Conservation (phyloP, 2,329 filamentous ascomycete species). For the Arthrobotrys musiformis region DNA sequence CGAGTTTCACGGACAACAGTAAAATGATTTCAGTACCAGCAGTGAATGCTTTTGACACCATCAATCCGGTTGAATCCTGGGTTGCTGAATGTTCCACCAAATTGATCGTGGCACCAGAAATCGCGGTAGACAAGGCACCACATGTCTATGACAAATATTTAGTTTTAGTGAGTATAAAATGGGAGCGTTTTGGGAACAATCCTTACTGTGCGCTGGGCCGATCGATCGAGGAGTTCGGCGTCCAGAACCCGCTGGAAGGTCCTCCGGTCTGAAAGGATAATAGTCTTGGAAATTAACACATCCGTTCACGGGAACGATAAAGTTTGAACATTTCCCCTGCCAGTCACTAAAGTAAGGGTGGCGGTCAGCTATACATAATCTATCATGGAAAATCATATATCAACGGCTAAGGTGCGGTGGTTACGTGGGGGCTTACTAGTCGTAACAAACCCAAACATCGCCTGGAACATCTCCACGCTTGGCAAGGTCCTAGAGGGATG, state of each 20-base stretch:
- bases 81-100: conserved; percentile 4
- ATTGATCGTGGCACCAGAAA: conserved; percentile 16
- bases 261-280: conserved; percentile 18
- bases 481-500: not conserved
- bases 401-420: too few relatives aligned
- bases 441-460: conserved; percentile 28
- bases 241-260: conserved; percentile 8
- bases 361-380: not conserved
- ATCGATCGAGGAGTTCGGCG: conserved; percentile 13
- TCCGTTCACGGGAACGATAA: conserved; percentile 2
- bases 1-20: too few relatives aligned
- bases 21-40: conserved; percentile 6
- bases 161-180: too few relatives aligned
- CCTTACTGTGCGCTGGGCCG: conserved; percentile 4
- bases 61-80: not conserved
- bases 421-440: not conserved
- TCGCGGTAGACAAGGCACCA: conserved; percentile 24
- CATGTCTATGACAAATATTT: not conserved
- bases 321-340: conserved; percentile 12
- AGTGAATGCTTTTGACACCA: conserved; percentile 26
- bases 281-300: conserved; percentile 31
- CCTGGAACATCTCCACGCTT: conserved; percentile 7
- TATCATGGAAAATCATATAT: too few relatives aligned
- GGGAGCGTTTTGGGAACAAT: not conserved
- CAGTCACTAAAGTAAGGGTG: not conserved